Evolutionary conservation across 352 stramenopile species (phyloP).

Genomic region (Phytopythium mirpurense): DNA sequence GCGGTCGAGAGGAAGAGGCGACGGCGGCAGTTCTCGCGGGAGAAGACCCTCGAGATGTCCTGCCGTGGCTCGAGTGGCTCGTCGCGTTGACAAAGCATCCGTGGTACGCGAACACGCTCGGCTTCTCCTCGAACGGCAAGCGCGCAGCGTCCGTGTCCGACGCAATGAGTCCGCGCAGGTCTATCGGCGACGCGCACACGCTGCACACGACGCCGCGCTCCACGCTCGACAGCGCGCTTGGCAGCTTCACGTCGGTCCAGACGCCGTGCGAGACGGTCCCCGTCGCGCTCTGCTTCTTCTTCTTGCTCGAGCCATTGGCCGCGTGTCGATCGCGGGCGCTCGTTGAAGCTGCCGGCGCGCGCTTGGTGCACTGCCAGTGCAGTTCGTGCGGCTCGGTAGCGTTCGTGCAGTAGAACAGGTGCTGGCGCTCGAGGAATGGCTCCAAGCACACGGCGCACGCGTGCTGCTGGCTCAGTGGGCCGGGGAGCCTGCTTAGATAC

Average conservation of each 20-base stretch:
- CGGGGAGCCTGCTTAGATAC: slow-evolving; percentile 51
- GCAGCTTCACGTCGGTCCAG: slow-evolving; percentile 50
- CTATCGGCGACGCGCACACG: slow-evolving; percentile 43
- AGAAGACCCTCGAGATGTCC: background rate
- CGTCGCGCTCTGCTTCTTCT: slow-evolving; percentile 58
- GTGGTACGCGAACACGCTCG: slow-evolving; percentile 53
- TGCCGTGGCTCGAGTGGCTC: slow-evolving; percentile 12
- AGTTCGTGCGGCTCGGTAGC: slow-evolving; percentile 39
- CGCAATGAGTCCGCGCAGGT: slow-evolving; percentile 46
- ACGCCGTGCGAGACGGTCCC: slow-evolving; percentile 45
- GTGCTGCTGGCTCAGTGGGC: slow-evolving; percentile 49
- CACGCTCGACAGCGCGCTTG: slow-evolving; percentile 43
- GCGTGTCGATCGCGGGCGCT: slow-evolving; percentile 21
- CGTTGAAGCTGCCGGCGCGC: slow-evolving; percentile 12
- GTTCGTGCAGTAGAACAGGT: slow-evolving; percentile 69
- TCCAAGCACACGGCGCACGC: slow-evolving; percentile 61
- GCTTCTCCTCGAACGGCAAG: slow-evolving; percentile 49
- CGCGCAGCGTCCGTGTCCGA: slow-evolving; percentile 43
- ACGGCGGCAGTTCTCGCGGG: background rate
- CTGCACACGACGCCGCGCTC: slow-evolving; percentile 52
- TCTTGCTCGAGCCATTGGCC: slow-evolving; percentile 16
- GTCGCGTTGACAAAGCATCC: slow-evolving; percentile 57
- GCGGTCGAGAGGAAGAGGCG: background rate
- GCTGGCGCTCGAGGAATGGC: slow-evolving; percentile 69
- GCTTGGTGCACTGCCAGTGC: slow-evolving; percentile 80